These are phyloP conservation scores for Tetracladium maxilliforme DNA, from an alignment of 2,329 filamentous ascomycete genomes.

Conservation along the genomic window DNA sequence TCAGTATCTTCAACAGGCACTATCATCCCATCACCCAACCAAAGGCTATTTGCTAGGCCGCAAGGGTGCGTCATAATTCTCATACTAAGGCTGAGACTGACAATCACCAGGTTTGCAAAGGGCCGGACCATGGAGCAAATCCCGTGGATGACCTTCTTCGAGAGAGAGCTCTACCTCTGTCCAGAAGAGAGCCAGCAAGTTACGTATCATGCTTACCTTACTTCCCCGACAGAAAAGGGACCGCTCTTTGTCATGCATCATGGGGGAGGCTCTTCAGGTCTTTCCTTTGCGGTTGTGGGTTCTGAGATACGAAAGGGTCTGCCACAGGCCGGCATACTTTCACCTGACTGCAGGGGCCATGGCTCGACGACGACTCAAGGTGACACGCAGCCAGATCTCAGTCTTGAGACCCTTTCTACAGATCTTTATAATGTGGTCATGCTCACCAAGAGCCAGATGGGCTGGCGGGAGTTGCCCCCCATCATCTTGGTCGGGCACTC, in stretches of 20 bases:
- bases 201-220: constrained; percentile 76
- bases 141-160: constrained; percentile 78
- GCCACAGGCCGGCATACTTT: constrained; percentile 70
- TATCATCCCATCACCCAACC: constrained; percentile 64
- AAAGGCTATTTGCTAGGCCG: constrained; percentile 58
- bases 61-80: constrained; percentile 36
- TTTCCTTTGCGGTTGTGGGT: constrained; percentile 77
- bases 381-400: constrained; percentile 43
- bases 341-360: constrained; percentile 76
- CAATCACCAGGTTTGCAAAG: constrained; percentile 11
- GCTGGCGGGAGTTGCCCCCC: constrained; percentile 60
- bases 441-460: constrained; percentile 51
- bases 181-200: constrained; percentile 26
- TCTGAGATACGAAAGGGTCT: constrained; percentile 63
- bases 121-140: constrained; percentile 15
- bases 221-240: constrained; percentile 62
- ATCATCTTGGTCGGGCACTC: constrained; percentile 82
- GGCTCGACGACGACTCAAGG: constrained; percentile 43
- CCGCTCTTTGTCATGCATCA: constrained; percentile 91
- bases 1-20: constrained; percentile 90
- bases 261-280: constrained; percentile 81
- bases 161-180: constrained; percentile 66
- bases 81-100: constrained; percentile 1
- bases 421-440: constrained; percentile 61
- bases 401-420: constrained; percentile 53